Evolutionary conservation across 2,329 filamentous ascomycete genomes (phyloP), one percentile per base, ranked within the genome.

Genomic region (Pseudohalonectria lignicola): DNA sequence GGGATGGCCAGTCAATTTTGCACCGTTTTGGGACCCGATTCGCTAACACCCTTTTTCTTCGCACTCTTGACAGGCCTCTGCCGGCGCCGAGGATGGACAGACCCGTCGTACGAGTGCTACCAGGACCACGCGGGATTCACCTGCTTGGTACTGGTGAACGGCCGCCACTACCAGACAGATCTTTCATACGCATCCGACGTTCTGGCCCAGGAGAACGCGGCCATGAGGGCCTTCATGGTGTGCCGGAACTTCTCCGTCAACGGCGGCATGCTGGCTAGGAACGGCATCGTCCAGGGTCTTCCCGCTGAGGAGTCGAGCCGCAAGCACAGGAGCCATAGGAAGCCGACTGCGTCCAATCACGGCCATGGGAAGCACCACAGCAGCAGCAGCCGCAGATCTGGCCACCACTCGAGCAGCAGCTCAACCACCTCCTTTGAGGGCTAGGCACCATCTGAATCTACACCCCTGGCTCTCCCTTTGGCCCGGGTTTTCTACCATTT

Each of bases 231-330:
- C 41, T 96, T 94, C 63, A 90, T 94, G 77, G 92, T 95, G 49
- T 95, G 90, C 69, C 82, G 87, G 47, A 94, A 94, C 70, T 95
- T 95, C 64, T 94, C 86, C 40, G 85, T 93, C 60, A 95, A 94
- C 57, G 87, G 93, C 52, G 90, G 90, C 56, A 94, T 94, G 86
- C 67, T 80, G 45, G 76, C 76, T 45, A 72, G 76, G 46, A 81
- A 80, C 52, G 76, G 76, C 31, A 78, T 80, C 45, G 75, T 81
- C 45, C 76, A 81, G 59, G 76, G 76, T 36, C 66, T 81, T 28
- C 76, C 76, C 12, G 72, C 67, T 40, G 65, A 67, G 47, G 64
- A 69, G 46, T 62, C 73, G 39, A 61, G 53, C 43, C 60, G 60
- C 53, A 71, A 64, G 48, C 63, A 66, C 43, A 57, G 64, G 47